Evolutionary conservation across 768 basidiomycete species (phyloP).

Genomic region (Mycena capillaripes): DNA sequence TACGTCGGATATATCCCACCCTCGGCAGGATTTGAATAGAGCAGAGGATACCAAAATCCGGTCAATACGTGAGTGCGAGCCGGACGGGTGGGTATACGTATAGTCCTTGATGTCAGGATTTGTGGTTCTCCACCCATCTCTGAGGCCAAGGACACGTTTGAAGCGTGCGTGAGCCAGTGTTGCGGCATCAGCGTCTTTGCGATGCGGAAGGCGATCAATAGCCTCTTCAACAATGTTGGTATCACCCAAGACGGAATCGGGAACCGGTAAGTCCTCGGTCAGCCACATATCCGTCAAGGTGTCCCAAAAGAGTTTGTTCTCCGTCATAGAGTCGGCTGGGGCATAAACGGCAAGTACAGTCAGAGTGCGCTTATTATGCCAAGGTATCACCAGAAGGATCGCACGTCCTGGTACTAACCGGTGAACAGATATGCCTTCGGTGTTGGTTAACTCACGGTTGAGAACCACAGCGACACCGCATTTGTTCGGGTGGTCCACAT

Average conservation of each 20-base stretch:
- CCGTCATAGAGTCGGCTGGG: conserved; percentile 10
- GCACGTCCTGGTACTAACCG: conserved; percentile 10
- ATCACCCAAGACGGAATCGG: conserved; percentile 18
- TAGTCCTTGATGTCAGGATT: background rate
- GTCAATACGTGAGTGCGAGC: conserved; percentile 14
- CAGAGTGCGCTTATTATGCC: conserved; percentile 11
- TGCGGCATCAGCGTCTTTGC: background rate
- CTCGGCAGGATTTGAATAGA: background rate
- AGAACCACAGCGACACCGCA: conserved; percentile 34
- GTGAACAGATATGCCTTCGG: background rate
- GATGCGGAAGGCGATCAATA: conserved; percentile 23
- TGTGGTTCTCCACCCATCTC: conserved; percentile 27
- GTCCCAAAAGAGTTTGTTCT: conserved; percentile 35
- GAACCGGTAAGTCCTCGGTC: conserved; percentile 9
- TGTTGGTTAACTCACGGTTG: conserved; percentile 33
- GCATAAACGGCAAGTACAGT: conserved; percentile 38
- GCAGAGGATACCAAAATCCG: background rate
- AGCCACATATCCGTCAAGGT: background rate
- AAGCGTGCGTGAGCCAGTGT: background rate
- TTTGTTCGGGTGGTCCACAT: conserved; percentile 14
- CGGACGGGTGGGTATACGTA: background rate
- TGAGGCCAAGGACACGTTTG: conserved; percentile 2
- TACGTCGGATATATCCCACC: background rate
- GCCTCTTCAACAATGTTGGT: conserved; percentile 22
- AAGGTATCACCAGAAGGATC: conserved; percentile 18